phyloP scores from a whole-genome alignment of 768 basidiomycete species.

The Dentipellis sp. region DNA sequence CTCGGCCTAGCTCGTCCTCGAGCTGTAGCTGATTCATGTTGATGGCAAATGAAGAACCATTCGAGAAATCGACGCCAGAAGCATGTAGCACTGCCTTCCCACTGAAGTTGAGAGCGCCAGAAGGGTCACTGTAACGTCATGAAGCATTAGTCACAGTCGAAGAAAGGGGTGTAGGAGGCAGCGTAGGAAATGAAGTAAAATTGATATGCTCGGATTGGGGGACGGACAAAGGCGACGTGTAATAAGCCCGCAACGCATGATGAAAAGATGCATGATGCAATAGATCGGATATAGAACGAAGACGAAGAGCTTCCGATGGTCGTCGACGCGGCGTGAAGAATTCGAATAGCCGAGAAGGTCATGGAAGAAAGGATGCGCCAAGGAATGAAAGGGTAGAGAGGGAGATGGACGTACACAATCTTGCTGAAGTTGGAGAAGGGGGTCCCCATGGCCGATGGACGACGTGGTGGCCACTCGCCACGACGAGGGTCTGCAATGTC shows the following conservation, averaged over 20 bases:
- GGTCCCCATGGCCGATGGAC: slow-evolving; percentile 39
- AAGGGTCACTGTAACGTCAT: slow-evolving; percentile 64
- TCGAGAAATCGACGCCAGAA: slow-evolving; percentile 81
- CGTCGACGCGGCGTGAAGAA: slow-evolving; percentile 3
- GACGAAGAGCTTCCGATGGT: not conserved
- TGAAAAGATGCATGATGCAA: not conserved
- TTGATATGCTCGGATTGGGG: no score
- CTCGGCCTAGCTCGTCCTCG: slow-evolving; percentile 88
- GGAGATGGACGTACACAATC: slow-evolving; percentile 66
- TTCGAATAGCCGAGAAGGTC: slow-evolving; percentile 1
- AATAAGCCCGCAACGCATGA: no score
- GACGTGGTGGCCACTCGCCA: slow-evolving; percentile 21
- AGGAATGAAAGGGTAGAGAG: not conserved
- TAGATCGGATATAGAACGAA: slow-evolving; percentile 4
- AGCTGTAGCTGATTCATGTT: slow-evolving; percentile 91
- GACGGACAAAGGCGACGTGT: no score
- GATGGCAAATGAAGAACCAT: slow-evolving; percentile 84
- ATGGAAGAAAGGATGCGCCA: not conserved
- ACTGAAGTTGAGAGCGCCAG: slow-evolving; percentile 88
- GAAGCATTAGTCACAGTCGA: not conserved
- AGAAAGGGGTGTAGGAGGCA: not conserved
- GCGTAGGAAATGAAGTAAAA: not conserved
- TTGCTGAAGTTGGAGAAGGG: slow-evolving; percentile 91
- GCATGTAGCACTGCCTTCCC: slow-evolving; percentile 92
- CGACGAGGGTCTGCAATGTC: slow-evolving; percentile 13